Percentiles rank a stretch among this genome's conserved stretches.
These are phyloP conservation scores for Podosphaera xanthii DNA, from an alignment of 2,329 filamentous ascomycete species.

Conservation along the genomic window DNA sequence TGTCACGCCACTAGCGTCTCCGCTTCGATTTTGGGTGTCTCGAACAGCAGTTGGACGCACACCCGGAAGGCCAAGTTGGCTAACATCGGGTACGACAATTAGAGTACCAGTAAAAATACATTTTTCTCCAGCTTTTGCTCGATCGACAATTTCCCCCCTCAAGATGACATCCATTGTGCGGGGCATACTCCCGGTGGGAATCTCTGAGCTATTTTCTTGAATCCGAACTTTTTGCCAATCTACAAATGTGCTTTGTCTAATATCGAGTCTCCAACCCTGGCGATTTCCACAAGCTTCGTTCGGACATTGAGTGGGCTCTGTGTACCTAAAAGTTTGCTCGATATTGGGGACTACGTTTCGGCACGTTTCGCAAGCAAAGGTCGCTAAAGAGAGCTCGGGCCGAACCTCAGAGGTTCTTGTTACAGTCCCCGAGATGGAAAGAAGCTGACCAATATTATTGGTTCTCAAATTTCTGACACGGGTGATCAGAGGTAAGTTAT, in stretches of 20 bases:
- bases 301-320: conserved; percentile 86
- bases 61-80: conserved; percentile 77
- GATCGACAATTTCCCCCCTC: conserved; percentile 64
- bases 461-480: conserved; percentile 38
- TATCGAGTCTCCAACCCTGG: conserved; percentile 86
- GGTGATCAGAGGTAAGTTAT: conserved; percentile 36
- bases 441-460: conserved; percentile 70
- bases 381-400: conserved; percentile 76
- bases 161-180: conserved; percentile 75
- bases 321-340: conserved; percentile 94
- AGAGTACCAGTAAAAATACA: conserved; percentile 91
- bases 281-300: conserved; percentile 75
- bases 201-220: conserved; percentile 97
- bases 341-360: conserved; percentile 69
- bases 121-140: conserved; percentile 88
- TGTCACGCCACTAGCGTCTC: conserved; percentile 60
- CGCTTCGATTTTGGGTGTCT: conserved; percentile 57
- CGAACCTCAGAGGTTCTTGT: conserved; percentile 93
- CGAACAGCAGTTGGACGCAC: conserved; percentile 61
- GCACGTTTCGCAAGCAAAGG: conserved; percentile 79
- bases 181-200: conserved; percentile 92
- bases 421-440: conserved; percentile 91
- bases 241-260: conserved; percentile 88
- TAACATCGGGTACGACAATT: conserved; percentile 92
- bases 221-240: conserved; percentile 99